A percentile compares a stretch with the other conserved stretches of the same genome.
phyloP scores from a whole-genome alignment of 2,329 filamentous ascomycete species.

The Colletotrichum navitas region DNA sequence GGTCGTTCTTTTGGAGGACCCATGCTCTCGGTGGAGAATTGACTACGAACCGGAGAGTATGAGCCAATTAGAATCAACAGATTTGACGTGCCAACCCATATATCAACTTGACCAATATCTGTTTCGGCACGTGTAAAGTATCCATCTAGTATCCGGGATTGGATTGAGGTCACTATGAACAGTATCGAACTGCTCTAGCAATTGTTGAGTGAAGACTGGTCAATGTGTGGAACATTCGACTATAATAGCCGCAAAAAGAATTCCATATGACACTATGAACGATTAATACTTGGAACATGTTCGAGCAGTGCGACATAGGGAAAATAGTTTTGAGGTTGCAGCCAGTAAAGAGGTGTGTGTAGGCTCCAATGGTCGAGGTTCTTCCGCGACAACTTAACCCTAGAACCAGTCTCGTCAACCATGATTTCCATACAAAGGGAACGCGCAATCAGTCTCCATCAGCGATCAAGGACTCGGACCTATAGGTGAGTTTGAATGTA shows the following conservation, averaged over 20 bases:
- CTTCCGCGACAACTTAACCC: background rate
- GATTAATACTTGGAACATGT: background rate
- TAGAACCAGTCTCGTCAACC: background rate
- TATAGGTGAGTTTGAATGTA: background rate
- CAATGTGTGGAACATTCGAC: background rate
- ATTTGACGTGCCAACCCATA: background rate
- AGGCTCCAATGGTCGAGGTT: background rate
- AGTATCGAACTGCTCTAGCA: background rate
- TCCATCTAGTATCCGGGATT: background rate
- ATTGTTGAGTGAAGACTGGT: background rate
- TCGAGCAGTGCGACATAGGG: background rate
- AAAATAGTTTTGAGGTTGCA: background rate
- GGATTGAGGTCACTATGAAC: background rate
- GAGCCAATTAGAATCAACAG: conserved; percentile 19
- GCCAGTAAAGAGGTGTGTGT: background rate
- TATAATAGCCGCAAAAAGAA: background rate
- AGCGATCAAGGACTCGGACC: background rate
- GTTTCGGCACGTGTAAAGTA: background rate
- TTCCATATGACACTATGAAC: background rate
- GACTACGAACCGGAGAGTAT: background rate
- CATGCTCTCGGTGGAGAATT: conserved; percentile 19
- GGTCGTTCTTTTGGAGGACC: conserved; percentile 4
- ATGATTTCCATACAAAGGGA: too few relatives aligned
- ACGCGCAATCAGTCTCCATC: background rate
- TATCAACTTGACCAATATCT: background rate